A percentile compares a stretch with the other conserved stretches of the same genome.
Conservation (phyloP, 495 filamentous ascomycete species). For the Penicillium tannophilum region DNA sequence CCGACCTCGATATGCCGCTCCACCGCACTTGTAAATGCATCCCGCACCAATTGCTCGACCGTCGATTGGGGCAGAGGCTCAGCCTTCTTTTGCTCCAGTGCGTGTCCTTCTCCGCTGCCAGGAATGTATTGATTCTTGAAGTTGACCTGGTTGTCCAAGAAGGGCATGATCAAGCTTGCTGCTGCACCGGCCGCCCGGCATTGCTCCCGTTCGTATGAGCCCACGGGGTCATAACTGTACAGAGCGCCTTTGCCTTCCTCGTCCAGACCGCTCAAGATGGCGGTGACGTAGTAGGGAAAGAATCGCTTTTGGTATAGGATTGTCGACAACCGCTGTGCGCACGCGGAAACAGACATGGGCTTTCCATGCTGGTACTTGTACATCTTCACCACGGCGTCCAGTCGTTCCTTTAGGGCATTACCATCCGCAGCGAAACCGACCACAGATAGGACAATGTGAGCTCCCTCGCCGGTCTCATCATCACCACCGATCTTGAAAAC, state of each 20-base stretch:
- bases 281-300: conserved; percentile 96
- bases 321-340: conserved; percentile 88
- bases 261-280: conserved; percentile 90
- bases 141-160: conserved; percentile 99
- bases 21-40: conserved; percentile 96
- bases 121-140: conserved; percentile 98
- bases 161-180: conserved; percentile 95
- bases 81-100: conserved; percentile 63
- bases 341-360: conserved; percentile 87
- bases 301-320: conserved; percentile 97
- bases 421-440: conserved; percentile 96
- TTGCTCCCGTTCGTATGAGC: conserved; percentile 93
- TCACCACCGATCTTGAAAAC: conserved; percentile 95
- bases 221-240: conserved; percentile 97
- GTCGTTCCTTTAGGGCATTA: conserved; percentile 81
- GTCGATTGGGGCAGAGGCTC: conserved; percentile 67
- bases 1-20: conserved; percentile 99
- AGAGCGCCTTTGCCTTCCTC: conserved; percentile 93
- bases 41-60: conserved; percentile 86
- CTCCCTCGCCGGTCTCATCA: conserved; percentile 77
- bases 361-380: conserved; percentile 95
- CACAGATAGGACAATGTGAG: conserved; percentile 84
- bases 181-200: conserved; percentile 96
- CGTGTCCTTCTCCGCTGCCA: conserved; percentile 81
- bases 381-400: conserved; percentile 93